A percentile compares a stretch with the other conserved stretches of the same genome.
These are phyloP conservation scores for Acer negundo DNA, from an alignment of 345 rosid species.

Conservation along the genomic window DNA sequence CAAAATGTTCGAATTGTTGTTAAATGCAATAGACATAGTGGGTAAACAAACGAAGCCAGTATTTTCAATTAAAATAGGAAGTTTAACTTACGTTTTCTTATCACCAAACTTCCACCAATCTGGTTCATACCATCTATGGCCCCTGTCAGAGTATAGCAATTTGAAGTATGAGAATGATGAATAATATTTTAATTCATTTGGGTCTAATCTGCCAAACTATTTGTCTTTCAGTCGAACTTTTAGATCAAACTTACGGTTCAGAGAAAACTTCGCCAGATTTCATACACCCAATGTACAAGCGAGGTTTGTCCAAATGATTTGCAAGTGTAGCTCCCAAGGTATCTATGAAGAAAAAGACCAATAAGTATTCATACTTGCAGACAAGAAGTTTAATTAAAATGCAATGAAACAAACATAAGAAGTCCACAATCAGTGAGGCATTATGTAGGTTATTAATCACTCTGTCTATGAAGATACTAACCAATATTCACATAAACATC, in stretches of 20 bases:
- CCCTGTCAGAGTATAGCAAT: conserved; percentile 42
- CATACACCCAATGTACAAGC: conserved; percentile 87
- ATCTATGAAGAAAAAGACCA: conserved; percentile 40
- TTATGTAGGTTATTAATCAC: background rate
- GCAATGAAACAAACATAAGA: background rate
- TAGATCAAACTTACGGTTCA: conserved; percentile 58
- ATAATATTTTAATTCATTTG: conserved; percentile 19
- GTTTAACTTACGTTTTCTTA: conserved; percentile 63
- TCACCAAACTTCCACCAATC: conserved; percentile 98
- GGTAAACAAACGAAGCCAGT: background rate
- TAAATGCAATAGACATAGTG: background rate
- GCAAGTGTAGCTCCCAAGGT: conserved; percentile 73
- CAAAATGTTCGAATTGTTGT: background rate
- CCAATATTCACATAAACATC: conserved; percentile 76
- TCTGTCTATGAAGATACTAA: conserved; percentile 34
- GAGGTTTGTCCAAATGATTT: conserved; percentile 56
- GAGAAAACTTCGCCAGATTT: conserved; percentile 78
- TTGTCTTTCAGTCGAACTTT: background rate
- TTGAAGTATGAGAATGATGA: conserved; percentile 16
- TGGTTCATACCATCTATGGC: conserved; percentile 79
- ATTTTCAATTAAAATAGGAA: background rate
- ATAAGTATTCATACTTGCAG: background rate
- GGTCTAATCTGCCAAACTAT: background rate
- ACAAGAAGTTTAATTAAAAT: background rate
- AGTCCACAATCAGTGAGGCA: conserved; percentile 9